A percentile compares a stretch with the other conserved stretches of the same genome.
phyloP scores from a whole-genome alignment of 371 early-diverging fungal species.

The Quaeritorhiza haematococci region DNA sequence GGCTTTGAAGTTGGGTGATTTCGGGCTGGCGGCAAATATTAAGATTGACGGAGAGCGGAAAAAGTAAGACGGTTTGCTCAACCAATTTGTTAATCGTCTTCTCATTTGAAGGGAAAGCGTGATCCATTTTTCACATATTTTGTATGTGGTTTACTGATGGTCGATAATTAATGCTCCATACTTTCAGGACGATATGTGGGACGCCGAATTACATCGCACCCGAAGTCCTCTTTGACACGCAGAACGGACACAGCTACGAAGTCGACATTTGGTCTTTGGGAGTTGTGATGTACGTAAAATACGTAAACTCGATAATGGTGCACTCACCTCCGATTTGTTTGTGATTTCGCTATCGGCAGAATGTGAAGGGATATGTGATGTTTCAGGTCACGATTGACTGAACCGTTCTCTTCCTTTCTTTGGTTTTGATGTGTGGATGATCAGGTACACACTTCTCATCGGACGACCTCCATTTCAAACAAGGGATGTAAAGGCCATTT shows the following conservation, averaged over 20 bases:
- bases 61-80: constrained; percentile 52
- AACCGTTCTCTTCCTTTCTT: too few species aligned
- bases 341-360: not conserved
- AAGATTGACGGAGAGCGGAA: constrained; percentile 74
- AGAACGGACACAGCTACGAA: constrained; percentile 89
- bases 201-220: constrained; percentile 99
- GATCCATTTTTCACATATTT: constrained; percentile 3
- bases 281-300: constrained; percentile 75
- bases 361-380: not conserved
- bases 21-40: constrained; percentile 89
- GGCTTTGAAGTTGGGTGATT: constrained; percentile 94
- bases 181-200: constrained; percentile 84
- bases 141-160: not conserved
- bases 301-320: too few species aligned
- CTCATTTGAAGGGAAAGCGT: constrained; percentile 23
- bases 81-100: constrained; percentile 5
- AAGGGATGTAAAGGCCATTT: constrained; percentile 75
- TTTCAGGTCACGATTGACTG: too few species aligned
- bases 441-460: constrained; percentile 83
- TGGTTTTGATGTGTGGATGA: not conserved
- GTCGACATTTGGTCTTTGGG: constrained; percentile 99
- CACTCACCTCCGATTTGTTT: too few species aligned
- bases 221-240: constrained; percentile 84
- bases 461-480: constrained; percentile 97
- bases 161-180: not conserved